Evolutionary conservation across 495 filamentous ascomycete species (phyloP).

Genomic region (Xylaria bambusicola): DNA sequence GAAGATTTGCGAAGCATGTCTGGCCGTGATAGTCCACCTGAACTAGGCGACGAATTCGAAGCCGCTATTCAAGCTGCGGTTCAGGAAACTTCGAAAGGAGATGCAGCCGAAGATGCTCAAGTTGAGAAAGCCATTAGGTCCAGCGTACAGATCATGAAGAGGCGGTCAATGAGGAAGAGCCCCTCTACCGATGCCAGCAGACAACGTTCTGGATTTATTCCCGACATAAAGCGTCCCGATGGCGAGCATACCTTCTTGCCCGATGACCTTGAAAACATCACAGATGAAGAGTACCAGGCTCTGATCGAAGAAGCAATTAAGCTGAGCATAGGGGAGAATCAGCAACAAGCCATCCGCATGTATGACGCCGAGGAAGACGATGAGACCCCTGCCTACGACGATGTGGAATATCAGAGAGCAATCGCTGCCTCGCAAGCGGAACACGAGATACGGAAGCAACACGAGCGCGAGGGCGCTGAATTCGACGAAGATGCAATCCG

Average conservation of each 20-base stretch:
- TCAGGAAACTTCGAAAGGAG: conserved; percentile 64
- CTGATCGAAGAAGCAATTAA: conserved; percentile 62
- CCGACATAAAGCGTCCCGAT: conserved; percentile 27
- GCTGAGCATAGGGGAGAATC: conserved; percentile 53
- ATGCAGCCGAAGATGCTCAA: conserved; percentile 64
- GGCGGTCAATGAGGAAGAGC: conserved; percentile 27
- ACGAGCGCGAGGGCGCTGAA: conserved; percentile 26
- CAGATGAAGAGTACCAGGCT: conserved; percentile 55
- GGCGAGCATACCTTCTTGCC: conserved; percentile 28
- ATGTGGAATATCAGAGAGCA: conserved; percentile 33
- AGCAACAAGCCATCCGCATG: conserved; percentile 26
- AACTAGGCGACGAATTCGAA: conserved; percentile 60
- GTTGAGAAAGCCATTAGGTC: conserved; percentile 71
- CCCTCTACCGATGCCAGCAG: conserved; percentile 10
- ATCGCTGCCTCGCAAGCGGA: conserved; percentile 28
- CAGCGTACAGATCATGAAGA: conserved; percentile 62
- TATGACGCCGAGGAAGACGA: conserved; percentile 45
- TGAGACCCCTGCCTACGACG: not conserved
- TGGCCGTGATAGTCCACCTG: conserved; percentile 16
- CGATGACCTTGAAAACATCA: conserved; percentile 37
- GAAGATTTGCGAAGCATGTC: conserved; percentile 19
- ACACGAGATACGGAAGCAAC: conserved; percentile 9
- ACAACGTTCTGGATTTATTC: conserved; percentile 19
- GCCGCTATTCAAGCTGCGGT: conserved; percentile 69
- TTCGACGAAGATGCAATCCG: conserved; percentile 48